Conservation (phyloP, 306 rosid species). For the Trichosanthes cucumerina region DNA sequence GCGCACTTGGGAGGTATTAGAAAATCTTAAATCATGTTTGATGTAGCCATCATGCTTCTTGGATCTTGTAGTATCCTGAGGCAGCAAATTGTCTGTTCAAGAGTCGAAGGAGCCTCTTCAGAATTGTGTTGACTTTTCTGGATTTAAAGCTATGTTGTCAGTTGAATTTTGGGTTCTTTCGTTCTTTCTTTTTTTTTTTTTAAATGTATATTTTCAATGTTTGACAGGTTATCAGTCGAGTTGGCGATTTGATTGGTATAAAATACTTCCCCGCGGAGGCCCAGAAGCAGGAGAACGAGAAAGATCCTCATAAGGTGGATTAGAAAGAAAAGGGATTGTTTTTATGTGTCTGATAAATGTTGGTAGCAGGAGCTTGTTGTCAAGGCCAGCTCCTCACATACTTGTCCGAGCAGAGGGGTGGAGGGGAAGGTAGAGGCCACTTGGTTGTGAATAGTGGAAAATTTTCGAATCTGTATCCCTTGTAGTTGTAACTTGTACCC, state of each 20-base stretch:
- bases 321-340: not conserved
- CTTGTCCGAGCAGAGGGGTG: not conserved
- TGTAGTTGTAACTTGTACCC: not conserved
- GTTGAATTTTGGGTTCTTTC: too few species aligned
- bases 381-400: not conserved
- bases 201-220: too few species aligned
- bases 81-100: not conserved
- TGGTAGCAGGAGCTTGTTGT: not conserved
- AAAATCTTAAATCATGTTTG: not conserved
- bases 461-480: not conserved
- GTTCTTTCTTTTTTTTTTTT: too few species aligned
- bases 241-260: constrained; percentile 77
- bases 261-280: constrained; percentile 84
- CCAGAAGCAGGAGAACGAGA: constrained; percentile 29
- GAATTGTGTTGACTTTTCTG: not conserved
- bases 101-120: not conserved
- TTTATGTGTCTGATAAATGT: not conserved
- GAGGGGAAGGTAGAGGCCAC: not conserved
- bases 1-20: not conserved
- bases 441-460: constrained; percentile 9
- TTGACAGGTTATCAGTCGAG: constrained; percentile 59
- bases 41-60: not conserved
- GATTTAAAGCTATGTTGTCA: not conserved
- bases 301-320: constrained; percentile 15
- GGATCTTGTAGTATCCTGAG: not conserved